These are phyloP conservation scores for Claviceps spartinae DNA, from an alignment of 2,329 filamentous ascomycete species.

Conservation along the genomic window DNA sequence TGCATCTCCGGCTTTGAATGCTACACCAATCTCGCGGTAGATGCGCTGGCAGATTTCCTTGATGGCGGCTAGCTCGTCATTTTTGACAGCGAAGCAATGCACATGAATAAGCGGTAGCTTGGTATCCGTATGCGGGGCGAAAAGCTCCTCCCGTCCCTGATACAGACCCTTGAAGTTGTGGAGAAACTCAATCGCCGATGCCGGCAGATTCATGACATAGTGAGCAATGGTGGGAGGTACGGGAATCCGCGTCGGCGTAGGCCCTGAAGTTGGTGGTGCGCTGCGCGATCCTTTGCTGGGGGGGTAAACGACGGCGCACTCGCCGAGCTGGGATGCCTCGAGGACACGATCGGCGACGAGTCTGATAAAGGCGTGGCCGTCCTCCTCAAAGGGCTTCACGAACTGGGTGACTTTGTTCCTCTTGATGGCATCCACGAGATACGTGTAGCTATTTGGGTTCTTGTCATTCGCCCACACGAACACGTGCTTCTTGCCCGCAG, in stretches of 20 bases:
- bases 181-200: conserved; percentile 75
- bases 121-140: conserved; percentile 42
- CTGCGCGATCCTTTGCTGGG: conserved; percentile 22
- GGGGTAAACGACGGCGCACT: conserved; percentile 39
- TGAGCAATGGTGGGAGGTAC: conserved; percentile 72
- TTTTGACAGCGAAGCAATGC: conserved; percentile 87
- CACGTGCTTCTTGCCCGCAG: conserved; percentile 75
- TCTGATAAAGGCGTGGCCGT: conserved; percentile 71
- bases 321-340: conserved; percentile 32
- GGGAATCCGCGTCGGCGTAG: conserved; percentile 27
- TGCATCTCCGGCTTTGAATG: conserved; percentile 29
- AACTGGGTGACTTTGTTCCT: conserved; percentile 67
- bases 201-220: conserved; percentile 96
- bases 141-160: conserved; percentile 51
- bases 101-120: conserved; percentile 74
- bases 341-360: conserved; percentile 49
- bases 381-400: conserved; percentile 66
- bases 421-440: conserved; percentile 54
- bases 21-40: conserved; percentile 25
- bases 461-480: conserved; percentile 97
- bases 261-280: conserved; percentile 22
- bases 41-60: conserved; percentile 33
- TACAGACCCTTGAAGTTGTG: conserved; percentile 58
- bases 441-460: conserved; percentile 75
- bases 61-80: conserved; percentile 54